These are phyloP conservation scores for Actinidia polygama DNA, from an alignment of 179 eudicot genomes.

Conservation along the genomic window DNA sequence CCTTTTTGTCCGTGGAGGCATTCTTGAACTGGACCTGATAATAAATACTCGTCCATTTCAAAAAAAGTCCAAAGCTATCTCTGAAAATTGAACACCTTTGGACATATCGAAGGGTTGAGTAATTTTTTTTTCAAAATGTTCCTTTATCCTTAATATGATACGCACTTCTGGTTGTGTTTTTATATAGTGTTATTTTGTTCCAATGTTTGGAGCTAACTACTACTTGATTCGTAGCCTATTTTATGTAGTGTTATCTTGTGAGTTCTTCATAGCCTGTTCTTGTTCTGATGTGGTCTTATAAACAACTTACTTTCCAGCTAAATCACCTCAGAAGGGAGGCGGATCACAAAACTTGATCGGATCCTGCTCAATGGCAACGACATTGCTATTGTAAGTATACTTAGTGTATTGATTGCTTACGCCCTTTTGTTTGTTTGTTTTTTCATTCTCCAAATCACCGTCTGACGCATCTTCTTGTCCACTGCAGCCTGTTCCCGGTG, in stretches of 20 bases:
- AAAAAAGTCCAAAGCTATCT: not conserved
- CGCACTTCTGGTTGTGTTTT: not conserved
- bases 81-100: not conserved
- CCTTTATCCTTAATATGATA: not conserved
- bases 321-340: slow-evolving; percentile 93
- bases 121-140: not conserved
- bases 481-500: slow-evolving; percentile 97
- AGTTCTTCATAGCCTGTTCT: not conserved
- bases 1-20: not conserved
- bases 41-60: not conserved
- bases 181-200: not conserved
- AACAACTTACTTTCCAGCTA: slow-evolving; percentile 52
- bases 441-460: not conserved
- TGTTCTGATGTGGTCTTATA: not conserved
- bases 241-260: too few relatives aligned
- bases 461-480: slow-evolving; percentile 5
- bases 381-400: slow-evolving; percentile 89
- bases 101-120: not conserved
- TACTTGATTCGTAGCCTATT: not conserved
- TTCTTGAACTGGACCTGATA: not conserved
- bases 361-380: slow-evolving; percentile 95
- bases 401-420: not conserved
- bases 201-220: not conserved
- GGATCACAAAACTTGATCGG: slow-evolving; percentile 96
- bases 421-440: not conserved